phyloP scores from a whole-genome alignment of 108 stramenopile genomes.

The Skeletonema marinoi region DNA sequence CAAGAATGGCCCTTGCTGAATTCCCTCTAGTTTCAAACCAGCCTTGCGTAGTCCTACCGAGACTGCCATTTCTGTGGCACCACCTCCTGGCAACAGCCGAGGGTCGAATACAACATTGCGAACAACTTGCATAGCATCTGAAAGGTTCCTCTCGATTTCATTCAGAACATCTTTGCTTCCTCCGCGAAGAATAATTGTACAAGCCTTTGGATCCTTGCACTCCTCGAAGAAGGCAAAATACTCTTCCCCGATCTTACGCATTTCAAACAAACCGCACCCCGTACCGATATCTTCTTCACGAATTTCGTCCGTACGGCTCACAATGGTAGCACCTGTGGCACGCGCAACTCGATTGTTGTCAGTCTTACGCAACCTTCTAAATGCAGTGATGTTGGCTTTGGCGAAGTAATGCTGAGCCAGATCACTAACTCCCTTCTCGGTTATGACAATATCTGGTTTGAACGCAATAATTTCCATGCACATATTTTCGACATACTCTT shows the following conservation, averaged over 20 bases:
- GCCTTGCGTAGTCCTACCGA: conserved; percentile 86
- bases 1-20: conserved; percentile 94
- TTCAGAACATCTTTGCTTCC: conserved; percentile 99
- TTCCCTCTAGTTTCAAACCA: conserved; percentile 78
- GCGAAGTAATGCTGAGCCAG: conserved; percentile 99
- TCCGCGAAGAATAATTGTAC: conserved; percentile 97
- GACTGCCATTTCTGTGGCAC: conserved; percentile 99
- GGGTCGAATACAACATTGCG: conserved; percentile 98
- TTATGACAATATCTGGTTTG: conserved; percentile 99
- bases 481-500: conserved; percentile 99
- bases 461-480: conserved; percentile 98
- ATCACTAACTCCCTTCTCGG: conserved; percentile 99
- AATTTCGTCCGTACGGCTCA: conserved; percentile 97
- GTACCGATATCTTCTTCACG: conserved; percentile 98
- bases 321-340: conserved; percentile 98
- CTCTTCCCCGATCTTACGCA: conserved; percentile 97
- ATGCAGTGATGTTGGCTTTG: conserved; percentile 98
- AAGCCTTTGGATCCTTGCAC: conserved; percentile 98
- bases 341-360: conserved; percentile 99
- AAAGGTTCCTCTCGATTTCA: conserved; percentile 98
- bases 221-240: conserved; percentile 99
- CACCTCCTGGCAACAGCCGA: conserved; percentile 97
- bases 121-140: conserved; percentile 99
- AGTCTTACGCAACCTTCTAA: conserved; percentile 98
- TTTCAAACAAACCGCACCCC: conserved; percentile 98